Conservation (phyloP, 1,284 basidiomycete genomes). For the Fomitopsis betulina region DNA sequence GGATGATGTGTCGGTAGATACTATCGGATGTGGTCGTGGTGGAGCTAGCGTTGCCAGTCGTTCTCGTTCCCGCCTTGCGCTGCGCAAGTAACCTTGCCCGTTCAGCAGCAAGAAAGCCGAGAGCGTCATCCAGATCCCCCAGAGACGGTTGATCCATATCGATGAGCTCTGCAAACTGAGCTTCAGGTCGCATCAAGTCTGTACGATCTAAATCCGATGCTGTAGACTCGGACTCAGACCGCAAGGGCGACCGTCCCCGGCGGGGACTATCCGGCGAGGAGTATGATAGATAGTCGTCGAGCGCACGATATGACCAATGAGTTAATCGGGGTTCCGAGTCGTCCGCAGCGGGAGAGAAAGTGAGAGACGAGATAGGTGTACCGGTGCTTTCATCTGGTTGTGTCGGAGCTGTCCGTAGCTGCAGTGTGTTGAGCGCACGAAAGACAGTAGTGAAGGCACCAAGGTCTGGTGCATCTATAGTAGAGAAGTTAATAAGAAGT, state of each 20-base stretch:
- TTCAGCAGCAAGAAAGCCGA: constrained; percentile 65
- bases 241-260: constrained; percentile 21
- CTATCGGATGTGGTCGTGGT: constrained; percentile 34
- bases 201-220: constrained; percentile 22
- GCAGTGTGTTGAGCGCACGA: constrained; percentile 57
- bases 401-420: constrained; percentile 28
- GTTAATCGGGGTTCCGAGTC: constrained; percentile 49
- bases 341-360: constrained; percentile 33
- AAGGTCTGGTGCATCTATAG: constrained; percentile 65
- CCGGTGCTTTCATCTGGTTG: constrained; percentile 15
- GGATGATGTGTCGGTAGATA: constrained; percentile 28
- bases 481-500: neutral
- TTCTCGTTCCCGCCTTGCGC: constrained; percentile 30
- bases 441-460: constrained; percentile 72
- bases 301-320: constrained; percentile 60
- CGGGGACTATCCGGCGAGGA: constrained; percentile 24
- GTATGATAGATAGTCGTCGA: constrained; percentile 52
- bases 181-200: constrained; percentile 14
- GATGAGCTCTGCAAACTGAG: constrained; percentile 18
- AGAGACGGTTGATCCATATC: constrained; percentile 45
- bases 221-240: constrained; percentile 25
- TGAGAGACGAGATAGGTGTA: constrained; percentile 30
- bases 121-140: constrained; percentile 57
- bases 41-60: constrained; percentile 21
- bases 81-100: constrained; percentile 47